These are phyloP conservation scores for Patellifolia procumbens DNA, from an alignment of 179 eudicot genomes.

Conservation along the genomic window DNA sequence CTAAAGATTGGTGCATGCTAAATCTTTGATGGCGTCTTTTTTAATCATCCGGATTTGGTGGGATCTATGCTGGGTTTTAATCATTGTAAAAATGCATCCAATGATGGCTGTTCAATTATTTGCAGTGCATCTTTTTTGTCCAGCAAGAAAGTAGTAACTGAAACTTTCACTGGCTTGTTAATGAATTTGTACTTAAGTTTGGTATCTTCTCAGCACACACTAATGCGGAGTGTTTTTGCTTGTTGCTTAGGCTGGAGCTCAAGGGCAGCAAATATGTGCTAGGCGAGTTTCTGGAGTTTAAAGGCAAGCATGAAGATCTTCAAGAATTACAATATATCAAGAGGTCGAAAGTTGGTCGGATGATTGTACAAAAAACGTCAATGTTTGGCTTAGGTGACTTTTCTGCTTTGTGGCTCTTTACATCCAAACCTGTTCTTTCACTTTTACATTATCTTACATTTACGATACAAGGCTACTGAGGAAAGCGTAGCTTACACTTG, in stretches of 20 bases:
- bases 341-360: slow-evolving; percentile 75
- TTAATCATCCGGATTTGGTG: too few relatives aligned
- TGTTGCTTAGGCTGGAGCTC: slow-evolving; percentile 63
- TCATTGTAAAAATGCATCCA: too few relatives aligned
- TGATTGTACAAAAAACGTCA: slow-evolving; percentile 72
- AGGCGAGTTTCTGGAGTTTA: slow-evolving; percentile 84
- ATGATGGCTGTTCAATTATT: not conserved
- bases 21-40: too few relatives aligned
- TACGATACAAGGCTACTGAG: not conserved
- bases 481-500: not conserved
- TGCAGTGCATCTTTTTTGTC: not conserved
- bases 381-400: slow-evolving; percentile 82
- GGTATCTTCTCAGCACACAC: not conserved
- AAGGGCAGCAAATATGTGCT: slow-evolving; percentile 61
- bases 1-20: not conserved
- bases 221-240: not conserved
- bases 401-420: slow-evolving; percentile 5
- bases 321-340: slow-evolving; percentile 55
- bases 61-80: too few relatives aligned
- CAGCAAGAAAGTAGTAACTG: not conserved
- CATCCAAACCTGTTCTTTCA: slow-evolving; percentile 11
- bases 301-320: slow-evolving; percentile 77
- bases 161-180: not conserved
- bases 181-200: not conserved
- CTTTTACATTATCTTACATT: not conserved